phyloP scores from a whole-genome alignment of 1,139 yeast species.

The Kurtzmaniella quercitrusa region DNA sequence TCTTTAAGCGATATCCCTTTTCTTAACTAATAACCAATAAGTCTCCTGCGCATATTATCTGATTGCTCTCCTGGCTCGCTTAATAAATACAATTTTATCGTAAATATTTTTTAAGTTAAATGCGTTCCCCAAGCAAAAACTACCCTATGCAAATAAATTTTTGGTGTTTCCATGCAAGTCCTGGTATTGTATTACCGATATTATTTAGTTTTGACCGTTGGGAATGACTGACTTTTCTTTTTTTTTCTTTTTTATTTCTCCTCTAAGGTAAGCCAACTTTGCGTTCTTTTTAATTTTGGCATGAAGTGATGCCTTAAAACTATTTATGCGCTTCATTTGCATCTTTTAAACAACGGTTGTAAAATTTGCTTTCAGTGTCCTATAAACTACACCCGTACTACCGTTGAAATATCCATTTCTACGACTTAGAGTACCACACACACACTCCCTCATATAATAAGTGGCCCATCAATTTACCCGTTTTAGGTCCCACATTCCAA shows the following conservation, averaged over 20 bases:
- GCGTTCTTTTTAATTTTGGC: slow-evolving; percentile 1
- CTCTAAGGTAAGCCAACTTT: neutral
- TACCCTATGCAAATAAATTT: too few species aligned
- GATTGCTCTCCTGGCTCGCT: neutral
- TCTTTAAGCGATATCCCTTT: neutral
- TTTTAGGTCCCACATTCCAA: too few species aligned
- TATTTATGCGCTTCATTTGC: neutral
- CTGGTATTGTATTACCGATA: neutral
- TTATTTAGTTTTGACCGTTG: neutral
- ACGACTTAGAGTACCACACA: too few species aligned
- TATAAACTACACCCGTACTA: too few species aligned
- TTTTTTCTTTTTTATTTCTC: neutral
- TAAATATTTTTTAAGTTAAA: neutral
- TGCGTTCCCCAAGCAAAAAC: too few species aligned
- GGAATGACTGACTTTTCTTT: slow-evolving; percentile 2
- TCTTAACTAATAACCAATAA: too few species aligned
- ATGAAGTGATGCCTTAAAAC: neutral
- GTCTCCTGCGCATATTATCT: neutral
- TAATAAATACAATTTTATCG: neutral
- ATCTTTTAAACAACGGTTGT: neutral
- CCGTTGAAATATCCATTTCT: too few species aligned
- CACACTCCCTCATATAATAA: too few species aligned
- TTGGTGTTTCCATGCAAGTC: neutral
- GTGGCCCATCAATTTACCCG: too few species aligned
- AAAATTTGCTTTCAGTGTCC: neutral